Conservation (phyloP, 352 stramenopile species). For the Blastocystis sp. region DNA sequence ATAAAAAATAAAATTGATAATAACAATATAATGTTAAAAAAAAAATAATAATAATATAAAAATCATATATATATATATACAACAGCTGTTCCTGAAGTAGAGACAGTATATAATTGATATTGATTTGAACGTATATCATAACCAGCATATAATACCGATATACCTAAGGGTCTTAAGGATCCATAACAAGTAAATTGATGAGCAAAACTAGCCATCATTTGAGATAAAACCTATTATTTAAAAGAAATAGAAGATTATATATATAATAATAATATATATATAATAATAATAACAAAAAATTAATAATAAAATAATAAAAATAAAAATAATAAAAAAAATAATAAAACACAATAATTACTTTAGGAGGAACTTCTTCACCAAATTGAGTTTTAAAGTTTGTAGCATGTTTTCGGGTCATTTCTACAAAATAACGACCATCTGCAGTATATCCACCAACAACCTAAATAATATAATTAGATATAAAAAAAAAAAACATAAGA, state of each 20-base stretch:
- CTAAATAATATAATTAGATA: neutral
- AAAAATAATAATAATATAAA: too few species aligned
- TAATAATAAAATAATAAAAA: too few species aligned
- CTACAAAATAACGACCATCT: slow-evolving; percentile 26
- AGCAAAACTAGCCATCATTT: slow-evolving; percentile 33
- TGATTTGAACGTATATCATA: slow-evolving; percentile 30
- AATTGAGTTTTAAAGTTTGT: slow-evolving; percentile 32
- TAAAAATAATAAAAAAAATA: too few species aligned
- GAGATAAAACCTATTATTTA: too few species aligned
- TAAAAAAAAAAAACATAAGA: too few species aligned
- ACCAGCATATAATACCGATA: slow-evolving; percentile 25
- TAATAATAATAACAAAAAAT: too few species aligned
- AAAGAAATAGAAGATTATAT: too few species aligned
- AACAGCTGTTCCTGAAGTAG: slow-evolving; percentile 20
- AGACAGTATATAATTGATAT: slow-evolving; percentile 36
- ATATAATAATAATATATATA: too few species aligned
- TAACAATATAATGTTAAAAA: too few species aligned
- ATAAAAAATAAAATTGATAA: too few species aligned
- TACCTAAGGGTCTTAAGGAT: slow-evolving; percentile 16
- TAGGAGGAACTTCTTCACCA: slow-evolving; percentile 28
- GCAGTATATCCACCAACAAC: slow-evolving; percentile 27
- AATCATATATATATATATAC: too few species aligned
- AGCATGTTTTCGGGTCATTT: slow-evolving; percentile 13
- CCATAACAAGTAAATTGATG: slow-evolving; percentile 35
- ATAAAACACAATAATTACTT: slow-evolving; percentile 19